These are phyloP conservation scores for Cytidiella melzeri DNA, from an alignment of 768 basidiomycete genomes.

Conservation along the genomic window DNA sequence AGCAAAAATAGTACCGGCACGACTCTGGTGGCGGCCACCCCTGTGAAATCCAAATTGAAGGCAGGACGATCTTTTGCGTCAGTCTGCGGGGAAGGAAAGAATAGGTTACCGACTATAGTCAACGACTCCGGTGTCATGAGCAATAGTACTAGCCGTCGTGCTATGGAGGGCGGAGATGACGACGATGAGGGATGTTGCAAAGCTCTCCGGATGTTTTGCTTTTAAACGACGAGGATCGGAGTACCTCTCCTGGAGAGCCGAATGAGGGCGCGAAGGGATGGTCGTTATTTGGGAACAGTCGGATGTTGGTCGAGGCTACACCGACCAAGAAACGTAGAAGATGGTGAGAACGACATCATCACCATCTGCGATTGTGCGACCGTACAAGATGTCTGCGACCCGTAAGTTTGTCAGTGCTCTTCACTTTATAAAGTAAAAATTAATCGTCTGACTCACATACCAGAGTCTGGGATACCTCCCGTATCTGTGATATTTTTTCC, in stretches of 20 bases:
- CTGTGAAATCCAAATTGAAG: conserved; percentile 31
- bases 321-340: no score
- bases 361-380: no score
- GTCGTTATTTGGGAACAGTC: neutral
- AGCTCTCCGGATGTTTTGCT: conserved; percentile 20
- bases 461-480: no score
- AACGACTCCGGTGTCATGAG: neutral
- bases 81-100: neutral
- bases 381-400: no score
- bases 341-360: no score
- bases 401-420: no score
- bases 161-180: conserved; percentile 17
- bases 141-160: neutral
- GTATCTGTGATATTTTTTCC: no score
- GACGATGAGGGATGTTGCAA: conserved; percentile 19
- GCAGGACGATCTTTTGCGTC: neutral
- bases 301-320: conserved; percentile 17
- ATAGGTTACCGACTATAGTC: conserved; percentile 3
- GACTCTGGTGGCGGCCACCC: conserved; percentile 52
- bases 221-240: conserved; percentile 1
- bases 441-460: no score
- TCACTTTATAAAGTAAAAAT: no score
- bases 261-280: neutral
- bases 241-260: neutral
- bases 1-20: conserved; percentile 21